These are phyloP conservation scores for Smallanthus sonchifolius DNA, from an alignment of 129 eudicot species.

Conservation along the genomic window DNA sequence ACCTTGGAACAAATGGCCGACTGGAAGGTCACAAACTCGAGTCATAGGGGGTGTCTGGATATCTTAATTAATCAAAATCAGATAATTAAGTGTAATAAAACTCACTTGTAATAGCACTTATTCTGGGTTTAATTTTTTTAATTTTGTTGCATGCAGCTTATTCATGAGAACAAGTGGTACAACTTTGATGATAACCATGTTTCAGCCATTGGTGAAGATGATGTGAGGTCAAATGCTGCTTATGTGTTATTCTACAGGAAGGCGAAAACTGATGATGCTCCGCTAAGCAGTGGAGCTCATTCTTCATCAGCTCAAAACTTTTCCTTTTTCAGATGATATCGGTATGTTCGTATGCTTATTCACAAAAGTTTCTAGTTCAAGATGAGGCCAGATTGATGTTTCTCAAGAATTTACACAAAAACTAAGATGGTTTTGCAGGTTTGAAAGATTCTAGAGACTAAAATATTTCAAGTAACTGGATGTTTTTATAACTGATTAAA, in stretches of 20 bases:
- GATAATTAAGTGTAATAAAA: not conserved
- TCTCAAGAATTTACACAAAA: constrained; percentile 12
- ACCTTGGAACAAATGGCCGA: not conserved
- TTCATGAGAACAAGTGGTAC: constrained; percentile 84
- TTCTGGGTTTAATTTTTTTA: not conserved
- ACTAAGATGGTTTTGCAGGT: not conserved
- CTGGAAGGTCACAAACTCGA: not conserved
- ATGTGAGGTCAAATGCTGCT: constrained; percentile 71
- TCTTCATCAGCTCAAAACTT: constrained; percentile 27
- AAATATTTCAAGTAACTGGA: not conserved
- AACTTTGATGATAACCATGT: constrained; percentile 74
- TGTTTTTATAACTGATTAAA: not conserved
- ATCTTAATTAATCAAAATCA: not conserved
- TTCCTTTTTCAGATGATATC: constrained; percentile 15
- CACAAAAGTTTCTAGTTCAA: not conserved
- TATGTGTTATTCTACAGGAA: constrained; percentile 83
- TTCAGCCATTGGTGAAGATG: constrained; percentile 56
- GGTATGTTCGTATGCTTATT: not conserved
- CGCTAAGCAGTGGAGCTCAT: constrained; percentile 39
- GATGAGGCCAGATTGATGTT: constrained; percentile 6
- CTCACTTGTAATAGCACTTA: not conserved
- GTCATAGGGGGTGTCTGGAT: not conserved
- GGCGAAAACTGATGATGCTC: constrained; percentile 40
- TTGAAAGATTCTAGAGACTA: not conserved
- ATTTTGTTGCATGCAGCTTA: constrained; percentile 49